A percentile compares a stretch with the other conserved stretches of the same genome.
phyloP scores from a whole-genome alignment of 495 filamentous ascomycete species.

The Jackrogersella minutella region DNA sequence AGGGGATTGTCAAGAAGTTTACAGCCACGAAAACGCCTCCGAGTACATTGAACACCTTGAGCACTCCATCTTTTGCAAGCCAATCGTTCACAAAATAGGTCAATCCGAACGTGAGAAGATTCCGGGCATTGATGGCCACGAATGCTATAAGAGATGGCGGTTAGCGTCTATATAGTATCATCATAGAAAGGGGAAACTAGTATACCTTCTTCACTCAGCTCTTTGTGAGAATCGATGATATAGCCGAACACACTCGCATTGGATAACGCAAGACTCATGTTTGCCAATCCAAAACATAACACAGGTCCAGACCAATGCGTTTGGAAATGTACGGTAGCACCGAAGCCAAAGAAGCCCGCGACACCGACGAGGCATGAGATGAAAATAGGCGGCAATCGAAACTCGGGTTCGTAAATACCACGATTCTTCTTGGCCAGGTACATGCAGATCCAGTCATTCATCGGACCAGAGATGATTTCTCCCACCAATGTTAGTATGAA shows the following conservation, averaged over 20 bases:
- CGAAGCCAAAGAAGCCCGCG: constrained; percentile 67
- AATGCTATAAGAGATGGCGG: constrained; percentile 47
- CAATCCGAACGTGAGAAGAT: constrained; percentile 61
- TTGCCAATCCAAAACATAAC: constrained; percentile 60
- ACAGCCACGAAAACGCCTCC: constrained; percentile 57
- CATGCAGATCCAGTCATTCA: constrained; percentile 61
- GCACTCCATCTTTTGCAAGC: constrained; percentile 54
- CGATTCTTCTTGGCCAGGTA: constrained; percentile 56
- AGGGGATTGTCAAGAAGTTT: constrained; percentile 57
- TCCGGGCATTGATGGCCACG: constrained; percentile 64
- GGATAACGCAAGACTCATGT: constrained; percentile 62
- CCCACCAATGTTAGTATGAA: constrained; percentile 61
- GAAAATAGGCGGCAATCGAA: constrained; percentile 59
- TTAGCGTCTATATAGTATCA: constrained; percentile 33
- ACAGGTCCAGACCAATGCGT: constrained; percentile 65
- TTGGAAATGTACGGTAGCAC: constrained; percentile 63
- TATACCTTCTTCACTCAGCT: constrained; percentile 57
- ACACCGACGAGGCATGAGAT: constrained; percentile 54
- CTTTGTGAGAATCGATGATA: constrained; percentile 61
- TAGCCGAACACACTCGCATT: constrained; percentile 63
- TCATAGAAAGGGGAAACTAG: neutral
- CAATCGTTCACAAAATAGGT: constrained; percentile 64
- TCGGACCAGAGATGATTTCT: constrained; percentile 56
- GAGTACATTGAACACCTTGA: constrained; percentile 61
- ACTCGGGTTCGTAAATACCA: constrained; percentile 65